These are phyloP conservation scores for Aspergillus wentii DNA, from an alignment of 495 filamentous ascomycete genomes.

Conservation along the genomic window DNA sequence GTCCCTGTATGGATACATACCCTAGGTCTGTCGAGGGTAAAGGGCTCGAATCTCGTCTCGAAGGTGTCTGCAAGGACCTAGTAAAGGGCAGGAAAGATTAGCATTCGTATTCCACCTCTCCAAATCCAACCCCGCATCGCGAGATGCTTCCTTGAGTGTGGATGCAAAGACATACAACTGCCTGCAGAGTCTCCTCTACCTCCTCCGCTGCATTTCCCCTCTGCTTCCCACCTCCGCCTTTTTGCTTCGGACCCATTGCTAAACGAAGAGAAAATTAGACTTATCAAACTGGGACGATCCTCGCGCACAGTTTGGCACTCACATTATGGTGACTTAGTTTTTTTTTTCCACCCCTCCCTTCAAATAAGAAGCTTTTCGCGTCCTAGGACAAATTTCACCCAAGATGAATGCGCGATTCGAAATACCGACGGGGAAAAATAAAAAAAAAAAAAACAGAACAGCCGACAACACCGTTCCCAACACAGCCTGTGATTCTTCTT, in stretches of 20 bases:
- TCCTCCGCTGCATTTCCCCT: conserved; percentile 58
- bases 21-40: conserved; percentile 82
- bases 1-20: conserved; percentile 52
- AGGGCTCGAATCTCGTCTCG: conserved; percentile 83
- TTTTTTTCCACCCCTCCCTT: no score
- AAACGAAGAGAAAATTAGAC: conserved; percentile 2
- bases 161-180: conserved; percentile 60
- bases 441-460: no score
- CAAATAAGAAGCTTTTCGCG: no score
- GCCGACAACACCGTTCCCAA: no score
- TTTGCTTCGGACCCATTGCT: conserved; percentile 50
- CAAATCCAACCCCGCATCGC: background rate
- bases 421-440: no score
- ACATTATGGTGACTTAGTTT: no score
- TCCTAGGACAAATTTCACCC: no score
- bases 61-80: conserved; percentile 88
- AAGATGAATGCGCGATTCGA: no score
- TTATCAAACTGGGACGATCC: no score
- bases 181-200: conserved; percentile 81
- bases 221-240: conserved; percentile 58
- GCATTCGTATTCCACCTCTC: conserved; percentile 11
- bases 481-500: no score
- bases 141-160: background rate
- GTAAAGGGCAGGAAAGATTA: conserved; percentile 5
- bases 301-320: no score